These are phyloP conservation scores for Cladorrhinum samala DNA, from an alignment of 495 filamentous ascomycete genomes.

Conservation along the genomic window DNA sequence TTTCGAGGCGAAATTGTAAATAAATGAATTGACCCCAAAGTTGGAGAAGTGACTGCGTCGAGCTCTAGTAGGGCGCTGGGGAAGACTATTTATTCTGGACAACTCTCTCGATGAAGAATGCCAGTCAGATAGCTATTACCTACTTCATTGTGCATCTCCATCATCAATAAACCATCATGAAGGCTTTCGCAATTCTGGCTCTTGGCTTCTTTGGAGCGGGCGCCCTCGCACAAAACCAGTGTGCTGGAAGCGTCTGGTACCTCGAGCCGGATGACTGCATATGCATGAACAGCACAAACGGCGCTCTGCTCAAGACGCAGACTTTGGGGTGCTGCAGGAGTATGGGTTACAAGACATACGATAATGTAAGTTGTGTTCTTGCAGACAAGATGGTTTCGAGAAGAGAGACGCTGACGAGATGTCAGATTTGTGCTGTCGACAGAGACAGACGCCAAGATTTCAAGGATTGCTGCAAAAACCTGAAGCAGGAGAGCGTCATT, in stretches of 20 bases:
- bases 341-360: constrained; percentile 19
- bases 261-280: constrained; percentile 30
- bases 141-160: no score
- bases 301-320: constrained; percentile 18
- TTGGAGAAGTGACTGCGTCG: background rate
- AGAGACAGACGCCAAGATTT: constrained; percentile 19
- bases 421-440: constrained; percentile 28
- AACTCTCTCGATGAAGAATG: background rate
- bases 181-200: constrained; percentile 5
- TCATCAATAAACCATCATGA: constrained; percentile 14
- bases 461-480: constrained; percentile 30
- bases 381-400: background rate
- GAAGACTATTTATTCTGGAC: constrained; percentile 2
- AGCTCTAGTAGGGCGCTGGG: background rate
- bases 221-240: constrained; percentile 13
- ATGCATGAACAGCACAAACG: constrained; percentile 28
- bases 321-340: constrained; percentile 18
- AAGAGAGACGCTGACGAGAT: background rate
- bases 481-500: constrained; percentile 29
- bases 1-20: constrained; percentile 3
- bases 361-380: constrained; percentile 14
- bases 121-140: no score
- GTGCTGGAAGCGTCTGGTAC: constrained; percentile 21
- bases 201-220: constrained; percentile 8
- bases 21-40: background rate